Conservation (phyloP, 2,329 filamentous ascomycete species). For the Arachnomyces sp. region DNA sequence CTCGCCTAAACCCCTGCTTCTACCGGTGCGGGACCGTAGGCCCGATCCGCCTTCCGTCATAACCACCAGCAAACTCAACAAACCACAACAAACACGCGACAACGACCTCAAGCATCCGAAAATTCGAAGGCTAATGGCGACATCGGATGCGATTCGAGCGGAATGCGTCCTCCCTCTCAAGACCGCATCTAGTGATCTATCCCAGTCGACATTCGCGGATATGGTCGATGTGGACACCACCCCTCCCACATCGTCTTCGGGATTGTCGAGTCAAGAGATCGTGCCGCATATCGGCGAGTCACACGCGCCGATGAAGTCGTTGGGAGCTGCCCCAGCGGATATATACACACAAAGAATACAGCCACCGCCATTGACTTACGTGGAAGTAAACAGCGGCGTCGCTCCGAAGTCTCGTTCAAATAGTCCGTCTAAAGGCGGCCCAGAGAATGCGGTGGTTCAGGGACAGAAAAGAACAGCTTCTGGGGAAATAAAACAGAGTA, state of each 20-base stretch:
- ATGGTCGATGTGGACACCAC: constrained; percentile 8
- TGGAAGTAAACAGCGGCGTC: constrained; percentile 11
- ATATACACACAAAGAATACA: background rate
- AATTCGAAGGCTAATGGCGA: background rate
- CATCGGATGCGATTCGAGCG: no score
- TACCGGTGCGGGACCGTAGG: background rate
- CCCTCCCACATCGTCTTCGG: constrained; percentile 11
- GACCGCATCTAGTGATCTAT: constrained; percentile 11
- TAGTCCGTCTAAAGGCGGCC: constrained; percentile 9
- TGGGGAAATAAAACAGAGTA: constrained; percentile 56
- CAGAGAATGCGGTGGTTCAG: constrained; percentile 10
- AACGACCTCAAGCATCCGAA: background rate
- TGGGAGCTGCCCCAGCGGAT: background rate
- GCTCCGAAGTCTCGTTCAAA: constrained; percentile 8
- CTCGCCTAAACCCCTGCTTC: no score
- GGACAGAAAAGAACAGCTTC: constrained; percentile 70
- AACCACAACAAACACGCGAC: no score
- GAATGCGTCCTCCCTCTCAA: constrained; percentile 3
- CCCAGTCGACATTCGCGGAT: constrained; percentile 11
- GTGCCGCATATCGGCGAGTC: no score
- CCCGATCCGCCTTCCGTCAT: background rate
- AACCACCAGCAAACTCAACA: no score
- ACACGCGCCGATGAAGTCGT: no score
- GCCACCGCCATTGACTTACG: constrained; percentile 1
- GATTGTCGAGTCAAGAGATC: constrained; percentile 2